Evolutionary conservation across 129 eudicot species (phyloP).

Genomic region (Kitagawia praeruptora): DNA sequence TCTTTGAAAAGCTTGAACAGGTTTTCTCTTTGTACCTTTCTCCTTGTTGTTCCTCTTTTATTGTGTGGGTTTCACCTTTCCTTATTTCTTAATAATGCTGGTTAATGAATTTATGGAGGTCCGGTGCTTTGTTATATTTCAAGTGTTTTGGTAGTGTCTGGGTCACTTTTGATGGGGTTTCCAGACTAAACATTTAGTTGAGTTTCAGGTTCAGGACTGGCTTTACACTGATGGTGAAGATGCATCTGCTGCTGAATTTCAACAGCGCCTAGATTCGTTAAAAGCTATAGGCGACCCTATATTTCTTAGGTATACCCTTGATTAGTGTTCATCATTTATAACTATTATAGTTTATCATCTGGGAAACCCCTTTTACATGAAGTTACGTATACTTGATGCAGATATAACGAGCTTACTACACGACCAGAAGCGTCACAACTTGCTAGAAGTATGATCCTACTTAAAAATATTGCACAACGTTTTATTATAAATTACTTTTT

Average conservation of each 20-base stretch:
- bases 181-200: slow-evolving; percentile 5
- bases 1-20: slow-evolving; percentile 80
- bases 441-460: too few species aligned
- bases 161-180: neutral
- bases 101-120: slow-evolving; percentile 1
- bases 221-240: slow-evolving; percentile 97
- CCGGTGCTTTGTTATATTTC: neutral
- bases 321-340: slow-evolving; percentile 3
- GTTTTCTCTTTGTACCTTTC: slow-evolving; percentile 21
- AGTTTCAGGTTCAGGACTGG: slow-evolving; percentile 89
- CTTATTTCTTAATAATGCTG: neutral
- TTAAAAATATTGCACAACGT: too few species aligned
- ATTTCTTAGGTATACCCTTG: slow-evolving; percentile 58
- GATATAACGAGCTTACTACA: slow-evolving; percentile 76
- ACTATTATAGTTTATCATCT: slow-evolving; percentile 2
- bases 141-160: neutral
- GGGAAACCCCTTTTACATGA: neutral
- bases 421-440: slow-evolving; percentile 65
- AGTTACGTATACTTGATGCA: slow-evolving; percentile 17
- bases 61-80: neutral
- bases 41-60: neutral
- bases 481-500: too few species aligned
- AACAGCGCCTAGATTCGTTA: slow-evolving; percentile 59
- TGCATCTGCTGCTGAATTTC: slow-evolving; percentile 86
- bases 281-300: slow-evolving; percentile 95